Percentiles rank a stretch among this genome's conserved stretches.
phyloP scores from a whole-genome alignment of 345 rosid species.

The Lepidium aucheri region DNA sequence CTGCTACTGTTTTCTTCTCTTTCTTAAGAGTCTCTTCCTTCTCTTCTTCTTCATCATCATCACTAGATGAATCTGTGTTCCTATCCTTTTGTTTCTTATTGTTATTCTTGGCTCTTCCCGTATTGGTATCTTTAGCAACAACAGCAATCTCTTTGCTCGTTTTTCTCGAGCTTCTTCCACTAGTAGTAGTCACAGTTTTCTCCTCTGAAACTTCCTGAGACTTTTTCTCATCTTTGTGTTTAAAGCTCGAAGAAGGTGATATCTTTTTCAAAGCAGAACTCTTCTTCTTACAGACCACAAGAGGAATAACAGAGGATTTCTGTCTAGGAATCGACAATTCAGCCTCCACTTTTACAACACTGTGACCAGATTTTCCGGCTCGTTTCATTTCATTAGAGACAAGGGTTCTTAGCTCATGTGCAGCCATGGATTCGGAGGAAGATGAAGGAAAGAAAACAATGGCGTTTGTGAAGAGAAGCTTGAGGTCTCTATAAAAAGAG shows the following conservation, averaged over 20 bases:
- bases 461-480: conserved; percentile 65
- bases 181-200: conserved; percentile 35
- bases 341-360: conserved; percentile 12
- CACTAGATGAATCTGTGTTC: conserved; percentile 12
- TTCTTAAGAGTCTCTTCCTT: conserved; percentile 27
- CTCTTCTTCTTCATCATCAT: not conserved
- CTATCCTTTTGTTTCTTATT: conserved; percentile 1
- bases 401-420: conserved; percentile 41
- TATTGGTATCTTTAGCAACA: conserved; percentile 3
- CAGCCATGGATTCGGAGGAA: conserved; percentile 40
- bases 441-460: conserved; percentile 47
- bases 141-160: conserved; percentile 24
- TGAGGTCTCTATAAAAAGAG: conserved; percentile 50
- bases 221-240: conserved; percentile 23
- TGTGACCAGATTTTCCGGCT: not conserved
- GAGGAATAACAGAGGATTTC: conserved; percentile 38
- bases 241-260: conserved; percentile 26
- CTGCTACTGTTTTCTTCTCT: conserved; percentile 24
- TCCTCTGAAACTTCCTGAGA: conserved; percentile 30
- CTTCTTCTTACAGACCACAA: conserved; percentile 51
- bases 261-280: conserved; percentile 38
- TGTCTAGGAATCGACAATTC: conserved; percentile 32
- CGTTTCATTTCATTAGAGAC: conserved; percentile 31
- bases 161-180: conserved; percentile 50
- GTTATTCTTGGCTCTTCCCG: conserved; percentile 4